Conservation (phyloP, 2,329 filamentous ascomycete genomes). For the Aspergillus vadensis region DNA sequence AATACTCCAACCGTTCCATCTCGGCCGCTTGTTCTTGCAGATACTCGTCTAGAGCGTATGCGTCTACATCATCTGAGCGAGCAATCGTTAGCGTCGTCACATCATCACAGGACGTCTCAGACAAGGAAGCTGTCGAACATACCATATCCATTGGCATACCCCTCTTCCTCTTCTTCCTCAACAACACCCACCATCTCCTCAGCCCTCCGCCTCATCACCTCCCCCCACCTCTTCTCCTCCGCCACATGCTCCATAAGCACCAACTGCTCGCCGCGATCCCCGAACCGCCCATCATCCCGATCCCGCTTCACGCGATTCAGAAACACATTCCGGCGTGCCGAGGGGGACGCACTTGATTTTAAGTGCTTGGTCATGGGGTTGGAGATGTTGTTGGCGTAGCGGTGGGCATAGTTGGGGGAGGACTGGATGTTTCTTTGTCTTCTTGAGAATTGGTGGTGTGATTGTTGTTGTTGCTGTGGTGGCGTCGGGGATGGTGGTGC, state of each 20-base stretch:
- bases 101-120: background rate
- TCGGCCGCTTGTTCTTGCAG: slow-evolving; percentile 40
- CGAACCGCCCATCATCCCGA: slow-evolving; percentile 42
- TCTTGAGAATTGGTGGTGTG: background rate
- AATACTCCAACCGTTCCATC: slow-evolving; percentile 29
- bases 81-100: slow-evolving; percentile 8
- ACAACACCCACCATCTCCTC: slow-evolving; percentile 27
- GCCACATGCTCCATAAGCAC: slow-evolving; percentile 46
- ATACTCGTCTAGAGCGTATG: slow-evolving; percentile 38
- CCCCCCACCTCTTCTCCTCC: slow-evolving; percentile 43
- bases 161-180: slow-evolving; percentile 27
- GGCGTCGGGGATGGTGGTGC: background rate
- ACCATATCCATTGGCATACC: slow-evolving; percentile 29
- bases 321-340: slow-evolving; percentile 42
- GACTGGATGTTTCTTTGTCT: slow-evolving; percentile 9
- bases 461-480: background rate
- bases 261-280: slow-evolving; percentile 46
- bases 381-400: slow-evolving; percentile 37
- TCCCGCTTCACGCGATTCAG: slow-evolving; percentile 45
- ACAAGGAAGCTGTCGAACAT: slow-evolving; percentile 12
- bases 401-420: slow-evolving; percentile 36
- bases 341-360: slow-evolving; percentile 24
- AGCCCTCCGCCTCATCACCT: slow-evolving; percentile 38
- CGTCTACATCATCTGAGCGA: slow-evolving; percentile 29
- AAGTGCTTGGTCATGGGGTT: slow-evolving; percentile 34